Evolutionary conservation across 2,329 filamentous ascomycete species (phyloP), one percentile per base, ranked within the genome.

Genomic region (Ophiobolus disseminans): DNA sequence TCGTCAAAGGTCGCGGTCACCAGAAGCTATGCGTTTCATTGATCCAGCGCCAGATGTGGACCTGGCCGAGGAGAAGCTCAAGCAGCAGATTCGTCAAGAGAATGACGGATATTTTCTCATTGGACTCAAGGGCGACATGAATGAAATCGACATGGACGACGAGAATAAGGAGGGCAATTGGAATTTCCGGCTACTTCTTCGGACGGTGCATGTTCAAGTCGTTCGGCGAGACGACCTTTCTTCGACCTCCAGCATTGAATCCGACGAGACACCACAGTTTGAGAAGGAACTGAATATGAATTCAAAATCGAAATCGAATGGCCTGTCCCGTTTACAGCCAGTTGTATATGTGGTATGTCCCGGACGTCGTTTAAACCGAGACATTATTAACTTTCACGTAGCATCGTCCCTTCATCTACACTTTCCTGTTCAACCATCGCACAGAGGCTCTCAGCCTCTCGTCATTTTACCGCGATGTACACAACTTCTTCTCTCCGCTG

Each of bases 331-430:
- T 19, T 70, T 91, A 32, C 83, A 86, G 1, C 86, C 90, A 1
- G 81, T 91, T 5, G 82, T 91, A 40, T 92, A 91, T 65, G 82
- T 87, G 36, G 85, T 75, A 60, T 44, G 72, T 46, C 22, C 26
- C 7, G 13, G 5, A 8, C 2, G 5, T 20, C 16, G 9, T n/a
- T 19, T 14, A 11, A 14, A 13, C 5, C 2, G 17, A n/a, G 44
- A 42, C n/a, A 50, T 40, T 11, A 17, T 16, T 47, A 35, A 40
- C 11, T 25, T 5, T 6, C 7, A 28, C n/a, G 40, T 40, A 74
- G 70, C 77, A 86, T 68, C 82, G 81, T 19, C 90, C 90, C 0
- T 93, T 93, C 71, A 82, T 93, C 38, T 92, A 89, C 68, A 83
- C 86, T 1, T 87, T 94, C 52, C 76, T 94, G 3, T 93, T 93